Evolutionary conservation across 306 rosid species (phyloP), one percentile per base, ranked within the genome.

Genomic region (Quillaja saponaria): DNA sequence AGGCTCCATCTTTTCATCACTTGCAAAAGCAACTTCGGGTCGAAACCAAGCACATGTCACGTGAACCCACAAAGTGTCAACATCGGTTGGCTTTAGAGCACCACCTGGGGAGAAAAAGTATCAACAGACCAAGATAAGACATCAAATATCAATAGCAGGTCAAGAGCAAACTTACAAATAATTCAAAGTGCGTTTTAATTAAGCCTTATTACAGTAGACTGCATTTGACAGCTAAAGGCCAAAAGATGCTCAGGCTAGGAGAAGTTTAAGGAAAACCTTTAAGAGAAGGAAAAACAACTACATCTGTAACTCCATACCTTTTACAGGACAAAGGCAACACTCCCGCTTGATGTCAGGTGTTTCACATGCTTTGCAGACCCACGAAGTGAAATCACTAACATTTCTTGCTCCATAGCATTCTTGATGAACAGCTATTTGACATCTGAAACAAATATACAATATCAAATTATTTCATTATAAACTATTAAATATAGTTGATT

Each of bases 341-440:
- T 94, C 99, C 69, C 90, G 82, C 88, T 87, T 80, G 69, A 90
- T 61, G 52, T 81, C 69, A 55, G 99, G 97, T 61, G 82, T 85
- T 80, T 94, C 99, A 63, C 99, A 94, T 34, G 94, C 88, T 80
- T 94, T 94, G 81, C 99, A 94, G 65, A 94, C 96, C 99, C 99
- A 94, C 34, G 99, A 90, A 41, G 99, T 94, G 64, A 89, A 76
- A 75, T 94, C 99, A 54, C 51, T 77, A 61, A 94, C 97, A 77
- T 90, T 79, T 81, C 90, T 81, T 72, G 96, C 99, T 62, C 99
- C 99, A 73, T 94, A 94, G 82, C 99, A 94, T 79, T 94, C 99
- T 80, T 94, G 99, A 90, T 94, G 99, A 69, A 94, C 97, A 3
- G 99, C 97, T 70, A 94, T 90, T 81, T 94, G 99, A 78, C 99